phyloP scores from a whole-genome alignment of 139 green algal species.

The Chlorella sp. region DNA sequence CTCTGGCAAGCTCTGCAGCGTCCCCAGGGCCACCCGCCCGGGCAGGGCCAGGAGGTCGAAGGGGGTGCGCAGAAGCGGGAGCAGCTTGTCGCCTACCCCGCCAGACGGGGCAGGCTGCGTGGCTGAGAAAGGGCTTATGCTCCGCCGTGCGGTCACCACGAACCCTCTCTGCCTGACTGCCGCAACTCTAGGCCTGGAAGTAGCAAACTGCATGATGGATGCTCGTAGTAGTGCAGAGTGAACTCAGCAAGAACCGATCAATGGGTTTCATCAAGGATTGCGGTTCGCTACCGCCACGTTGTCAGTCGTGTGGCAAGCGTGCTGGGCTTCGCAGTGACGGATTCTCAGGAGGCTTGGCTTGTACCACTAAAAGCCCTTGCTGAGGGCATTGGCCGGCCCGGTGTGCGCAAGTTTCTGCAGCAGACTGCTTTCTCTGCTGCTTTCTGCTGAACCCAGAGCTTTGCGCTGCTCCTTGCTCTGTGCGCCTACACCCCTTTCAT shows the following conservation, averaged over 20 bases:
- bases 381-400: too few species aligned
- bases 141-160: neutral
- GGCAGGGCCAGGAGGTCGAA: constrained; percentile 41
- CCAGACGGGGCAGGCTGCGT: neutral
- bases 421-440: too few species aligned
- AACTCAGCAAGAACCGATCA: neutral
- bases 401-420: too few species aligned
- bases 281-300: too few species aligned
- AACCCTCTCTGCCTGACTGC: neutral
- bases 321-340: too few species aligned
- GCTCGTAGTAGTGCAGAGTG: neutral
- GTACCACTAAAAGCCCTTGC: too few species aligned
- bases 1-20: constrained; percentile 30
- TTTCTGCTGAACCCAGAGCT: too few species aligned
- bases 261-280: too few species aligned
- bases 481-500: too few species aligned
- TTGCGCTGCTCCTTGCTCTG: too few species aligned
- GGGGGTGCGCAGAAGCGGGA: constrained; percentile 34
- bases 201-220: neutral
- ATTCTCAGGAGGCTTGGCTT: too few species aligned
- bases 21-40: constrained; percentile 35
- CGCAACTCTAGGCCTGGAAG: neutral
- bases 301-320: too few species aligned
- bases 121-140: neutral
- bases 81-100: constrained; percentile 25